Conservation (phyloP, 208 protist species). For the Dictyostelium gargantuum region DNA sequence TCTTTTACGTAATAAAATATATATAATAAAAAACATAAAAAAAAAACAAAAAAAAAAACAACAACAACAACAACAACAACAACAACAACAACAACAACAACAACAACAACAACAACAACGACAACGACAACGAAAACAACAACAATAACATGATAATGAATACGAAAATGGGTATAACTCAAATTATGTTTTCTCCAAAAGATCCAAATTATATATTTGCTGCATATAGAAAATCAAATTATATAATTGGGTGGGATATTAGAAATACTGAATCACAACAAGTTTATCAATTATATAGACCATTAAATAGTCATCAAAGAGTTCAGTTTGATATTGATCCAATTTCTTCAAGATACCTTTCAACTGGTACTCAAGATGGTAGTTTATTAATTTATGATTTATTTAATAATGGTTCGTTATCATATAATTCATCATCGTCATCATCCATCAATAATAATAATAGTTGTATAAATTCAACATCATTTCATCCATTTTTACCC, state of each 20-base stretch:
- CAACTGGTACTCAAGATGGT: constrained; percentile 31
- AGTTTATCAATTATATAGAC: neutral
- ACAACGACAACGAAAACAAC: neutral
- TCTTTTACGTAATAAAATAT: no score
- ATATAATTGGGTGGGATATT: constrained; percentile 48
- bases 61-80: constrained; percentile 14
- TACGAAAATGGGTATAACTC: neutral
- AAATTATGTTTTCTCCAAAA: neutral
- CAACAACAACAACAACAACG: neutral
- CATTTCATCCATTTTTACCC: neutral
- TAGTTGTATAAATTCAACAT: constrained; percentile 1
- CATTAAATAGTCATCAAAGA: constrained; percentile 14
- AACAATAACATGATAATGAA: neutral
- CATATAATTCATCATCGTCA: neutral
- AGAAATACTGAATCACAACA: neutral
- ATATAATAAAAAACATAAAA: no score
- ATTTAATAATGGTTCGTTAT: neutral
- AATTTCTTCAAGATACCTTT: neutral
- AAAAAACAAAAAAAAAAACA: no score
- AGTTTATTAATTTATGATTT: neutral
- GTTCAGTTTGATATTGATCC: constrained; percentile 27
- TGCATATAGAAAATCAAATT: constrained; percentile 26
- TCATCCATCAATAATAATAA: neutral
- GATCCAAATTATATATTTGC: constrained; percentile 34
- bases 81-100: neutral